These are phyloP conservation scores for Tinospora cordifolia DNA, from an alignment of 164 flowering plant species.

Conservation along the genomic window DNA sequence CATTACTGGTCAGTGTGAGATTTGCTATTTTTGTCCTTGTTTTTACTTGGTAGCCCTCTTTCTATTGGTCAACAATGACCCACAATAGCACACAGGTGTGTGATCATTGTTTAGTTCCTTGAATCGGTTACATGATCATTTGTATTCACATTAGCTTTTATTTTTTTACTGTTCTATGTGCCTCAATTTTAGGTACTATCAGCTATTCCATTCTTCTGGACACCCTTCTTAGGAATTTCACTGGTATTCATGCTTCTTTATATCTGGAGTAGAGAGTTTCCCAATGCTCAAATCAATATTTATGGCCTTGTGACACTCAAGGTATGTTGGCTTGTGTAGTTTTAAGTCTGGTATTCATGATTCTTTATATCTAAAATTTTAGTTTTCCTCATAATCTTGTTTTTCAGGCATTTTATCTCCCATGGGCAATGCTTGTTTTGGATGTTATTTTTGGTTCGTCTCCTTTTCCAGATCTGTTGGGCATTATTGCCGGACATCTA, in stretches of 20 bases:
- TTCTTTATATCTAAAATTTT: neutral
- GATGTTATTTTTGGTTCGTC: constrained; percentile 91
- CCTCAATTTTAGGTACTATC: constrained; percentile 23
- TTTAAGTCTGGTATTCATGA: neutral
- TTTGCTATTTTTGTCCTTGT: neutral
- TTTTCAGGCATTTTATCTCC: constrained; percentile 89
- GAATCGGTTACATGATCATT: neutral
- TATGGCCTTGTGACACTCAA: constrained; percentile 64
- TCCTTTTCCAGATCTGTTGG: constrained; percentile 65
- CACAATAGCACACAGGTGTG: neutral
- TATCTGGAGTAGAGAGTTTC: constrained; percentile 86
- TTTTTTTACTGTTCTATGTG: neutral
- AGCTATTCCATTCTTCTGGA: constrained; percentile 39
- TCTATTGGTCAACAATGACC: neutral
- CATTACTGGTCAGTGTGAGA: constrained; percentile 53
- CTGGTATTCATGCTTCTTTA: constrained; percentile 84
- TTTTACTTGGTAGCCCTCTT: neutral
- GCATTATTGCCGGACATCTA: constrained; percentile 89
- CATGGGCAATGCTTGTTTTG: constrained; percentile 94
- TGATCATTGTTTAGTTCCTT: neutral
- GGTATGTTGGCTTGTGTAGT: constrained; percentile 23
- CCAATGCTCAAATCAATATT: constrained; percentile 65
- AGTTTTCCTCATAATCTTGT: neutral
- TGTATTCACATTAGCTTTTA: neutral
- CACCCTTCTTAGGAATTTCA: constrained; percentile 57